These are phyloP conservation scores for Choricystis sp. DNA, from an alignment of 139 green algal species.

Conservation along the genomic window DNA sequence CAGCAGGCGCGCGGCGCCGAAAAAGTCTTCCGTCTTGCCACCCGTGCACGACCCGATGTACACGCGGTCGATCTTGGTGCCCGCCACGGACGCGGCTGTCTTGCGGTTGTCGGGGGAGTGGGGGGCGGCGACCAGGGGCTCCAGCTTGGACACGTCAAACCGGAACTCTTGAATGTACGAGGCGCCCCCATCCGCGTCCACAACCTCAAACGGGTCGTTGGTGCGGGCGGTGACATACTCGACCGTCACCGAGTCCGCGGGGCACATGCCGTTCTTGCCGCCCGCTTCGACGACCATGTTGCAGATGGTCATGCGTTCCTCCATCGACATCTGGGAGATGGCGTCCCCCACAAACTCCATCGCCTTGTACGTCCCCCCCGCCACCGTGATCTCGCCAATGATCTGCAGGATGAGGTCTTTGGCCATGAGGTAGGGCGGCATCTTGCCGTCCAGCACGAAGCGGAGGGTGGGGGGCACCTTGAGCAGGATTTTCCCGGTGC, in stretches of 20 bases:
- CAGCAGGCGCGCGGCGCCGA: conserved; percentile 73
- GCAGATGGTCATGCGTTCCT: conserved; percentile 95
- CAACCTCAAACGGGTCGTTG: conserved; percentile 49
- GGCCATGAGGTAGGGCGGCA: conserved; percentile 76
- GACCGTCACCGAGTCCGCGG: conserved; percentile 83
- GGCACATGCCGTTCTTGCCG: conserved; percentile 41
- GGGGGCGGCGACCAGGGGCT: conserved; percentile 82
- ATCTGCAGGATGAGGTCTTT: conserved; percentile 95
- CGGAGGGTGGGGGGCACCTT: conserved; percentile 88
- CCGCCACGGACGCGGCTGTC: conserved; percentile 31
- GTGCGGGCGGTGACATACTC: conserved; percentile 73
- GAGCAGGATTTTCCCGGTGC: conserved; percentile 90
- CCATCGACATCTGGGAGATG: conserved; percentile 82
- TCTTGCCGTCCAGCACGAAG: conserved; percentile 84
- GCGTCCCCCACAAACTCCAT: conserved; percentile 81
- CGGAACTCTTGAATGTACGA: conserved; percentile 36
- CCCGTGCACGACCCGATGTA: conserved; percentile 85
- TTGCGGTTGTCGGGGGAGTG: conserved; percentile 94
- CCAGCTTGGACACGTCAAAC: conserved; percentile 86
- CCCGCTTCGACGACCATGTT: conserved; percentile 95
- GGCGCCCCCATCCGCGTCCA: conserved; percentile 57
- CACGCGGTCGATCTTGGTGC: conserved; percentile 76
- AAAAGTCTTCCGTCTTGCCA: conserved; percentile 93
- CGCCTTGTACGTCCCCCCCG: conserved; percentile 54
- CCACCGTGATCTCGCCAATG: conserved; percentile 86